phyloP scores from a whole-genome alignment of 2,329 filamentous ascomycete genomes.

The Pestalotiopsis sp. region DNA sequence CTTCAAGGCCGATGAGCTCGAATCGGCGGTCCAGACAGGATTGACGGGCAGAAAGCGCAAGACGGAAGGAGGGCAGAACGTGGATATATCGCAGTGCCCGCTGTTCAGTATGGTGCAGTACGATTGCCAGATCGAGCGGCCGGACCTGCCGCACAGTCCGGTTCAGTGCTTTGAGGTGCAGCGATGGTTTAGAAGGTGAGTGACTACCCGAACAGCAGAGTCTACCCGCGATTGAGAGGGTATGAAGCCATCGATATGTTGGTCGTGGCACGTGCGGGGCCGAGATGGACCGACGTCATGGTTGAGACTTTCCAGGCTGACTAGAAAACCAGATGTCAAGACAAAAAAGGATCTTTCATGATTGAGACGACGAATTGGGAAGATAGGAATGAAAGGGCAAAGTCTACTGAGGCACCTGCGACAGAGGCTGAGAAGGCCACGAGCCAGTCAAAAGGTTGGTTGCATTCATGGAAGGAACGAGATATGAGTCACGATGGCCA shows the following conservation, averaged over 20 bases:
- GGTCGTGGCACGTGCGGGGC: background rate
- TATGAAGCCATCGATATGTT: constrained; percentile 10
- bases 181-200: constrained; percentile 64
- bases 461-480: constrained; percentile 2
- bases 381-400: constrained; percentile 30
- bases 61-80: constrained; percentile 34
- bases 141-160: constrained; percentile 46
- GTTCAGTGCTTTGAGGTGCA: constrained; percentile 61
- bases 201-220: constrained; percentile 12
- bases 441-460: background rate
- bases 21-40: constrained; percentile 50
- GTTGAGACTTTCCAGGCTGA: background rate
- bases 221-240: background rate
- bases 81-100: constrained; percentile 59
- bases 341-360: constrained; percentile 59
- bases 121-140: constrained; percentile 57
- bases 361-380: constrained; percentile 70
- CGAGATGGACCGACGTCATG: background rate
- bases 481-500: constrained; percentile 5
- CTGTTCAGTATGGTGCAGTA: constrained; percentile 64
- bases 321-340: constrained; percentile 51
- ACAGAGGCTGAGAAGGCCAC: background rate
- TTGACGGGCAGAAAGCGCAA: constrained; percentile 57
- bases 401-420: background rate
- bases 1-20: constrained; percentile 57